phyloP scores from a whole-genome alignment of 441 rosid species.

The Viola pubescens region DNA sequence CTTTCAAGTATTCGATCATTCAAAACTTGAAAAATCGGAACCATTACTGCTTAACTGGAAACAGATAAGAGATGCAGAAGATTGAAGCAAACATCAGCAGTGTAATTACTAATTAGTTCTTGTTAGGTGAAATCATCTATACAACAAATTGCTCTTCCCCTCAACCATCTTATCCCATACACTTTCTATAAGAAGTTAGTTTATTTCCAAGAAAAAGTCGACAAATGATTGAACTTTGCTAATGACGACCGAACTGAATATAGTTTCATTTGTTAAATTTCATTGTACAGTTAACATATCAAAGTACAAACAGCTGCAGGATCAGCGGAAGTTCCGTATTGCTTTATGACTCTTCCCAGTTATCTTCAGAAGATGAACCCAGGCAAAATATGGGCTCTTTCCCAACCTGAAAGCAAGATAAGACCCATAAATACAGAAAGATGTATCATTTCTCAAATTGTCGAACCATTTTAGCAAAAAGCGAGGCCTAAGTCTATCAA shows the following conservation, averaged over 20 bases:
- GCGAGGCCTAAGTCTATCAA: no score
- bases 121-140: neutral
- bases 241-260: conserved; percentile 1
- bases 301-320: conserved; percentile 22
- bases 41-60: no score
- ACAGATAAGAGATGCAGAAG: no score
- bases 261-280: conserved; percentile 18
- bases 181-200: neutral
- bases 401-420: conserved; percentile 10
- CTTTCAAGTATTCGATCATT: no score
- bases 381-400: conserved; percentile 20
- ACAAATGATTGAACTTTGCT: neutral
- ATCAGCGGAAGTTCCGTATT: conserved; percentile 13
- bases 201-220: conserved; percentile 4
- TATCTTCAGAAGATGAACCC: conserved; percentile 22
- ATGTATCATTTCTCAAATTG: no score
- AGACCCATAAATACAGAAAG: neutral
- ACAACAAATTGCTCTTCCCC: neutral
- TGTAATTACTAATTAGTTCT: neutral
- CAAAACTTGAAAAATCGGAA: no score
- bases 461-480: no score
- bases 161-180: neutral
- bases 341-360: conserved; percentile 21
- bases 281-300: neutral
- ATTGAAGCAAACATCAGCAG: no score